Base-by-base conservation (phyloP, 352 stramenopile species). In the Hyaloperonospora brassicae region DNA sequence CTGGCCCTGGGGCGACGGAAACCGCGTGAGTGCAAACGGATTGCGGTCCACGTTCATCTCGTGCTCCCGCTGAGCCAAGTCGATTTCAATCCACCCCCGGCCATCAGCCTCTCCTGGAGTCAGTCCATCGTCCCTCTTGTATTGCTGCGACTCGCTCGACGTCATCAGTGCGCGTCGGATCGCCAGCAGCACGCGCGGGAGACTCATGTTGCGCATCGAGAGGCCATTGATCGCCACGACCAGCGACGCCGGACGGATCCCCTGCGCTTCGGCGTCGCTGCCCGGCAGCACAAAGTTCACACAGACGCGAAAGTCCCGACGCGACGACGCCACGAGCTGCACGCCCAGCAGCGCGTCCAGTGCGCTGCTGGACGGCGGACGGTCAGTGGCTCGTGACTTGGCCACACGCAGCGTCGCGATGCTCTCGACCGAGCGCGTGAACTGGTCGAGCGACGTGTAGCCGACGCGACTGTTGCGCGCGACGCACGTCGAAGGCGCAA, bases 11-110 rank as follows among this genome's bases (percentile, higher is more conserved):
- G 83, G 83, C 22, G 73, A 88, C 24, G 83, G 83, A 58, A 93
- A 90, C 47, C 67, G 65, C 14, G 83, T 90, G 55, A 93, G 59
- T 13, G 76, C 68, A 46, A 78, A 85, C 34, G 70, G 68, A 42
- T 87, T 87, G 45, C 66, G 72, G 60, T 91, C 81, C 38, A 88
- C 66, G 4, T 74, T 74, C 62, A 86, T 73, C 50, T 79, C 73
- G 25, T 87, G 70, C 5, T 82, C 76, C 38, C 64, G 59, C 52
- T 92, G 82, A 2, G 70, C 73, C 25, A 89, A 76, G 40, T 87
- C 73, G 23, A 92, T 61, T 39, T 73, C 49, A 17, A 81, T 62
- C 24, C 60, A 48, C 1, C 64, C 55, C 1, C 61, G 62, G 10
- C 66, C 34, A 17, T 64, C 62, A 2, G 68, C 65, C n/a, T 86